Conservation (phyloP, 768 basidiomycete species). For the Cubamyces sp. region DNA sequence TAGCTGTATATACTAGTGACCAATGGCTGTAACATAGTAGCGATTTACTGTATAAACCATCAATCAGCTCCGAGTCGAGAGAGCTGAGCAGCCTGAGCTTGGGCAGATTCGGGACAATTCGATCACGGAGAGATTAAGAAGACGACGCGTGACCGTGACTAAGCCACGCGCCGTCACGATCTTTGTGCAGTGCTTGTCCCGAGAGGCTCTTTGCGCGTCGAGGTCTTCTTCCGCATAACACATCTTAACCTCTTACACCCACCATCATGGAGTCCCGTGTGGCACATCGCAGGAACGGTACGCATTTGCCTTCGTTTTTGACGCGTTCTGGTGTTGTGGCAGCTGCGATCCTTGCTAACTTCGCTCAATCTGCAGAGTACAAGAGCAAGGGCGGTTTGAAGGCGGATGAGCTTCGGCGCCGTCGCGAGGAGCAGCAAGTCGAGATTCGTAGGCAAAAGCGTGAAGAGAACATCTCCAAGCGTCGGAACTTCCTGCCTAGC, state of each 20-base stretch:
- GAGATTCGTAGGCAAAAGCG: constrained; percentile 98
- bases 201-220: constrained; percentile 29
- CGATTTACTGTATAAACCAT: too few relatives aligned
- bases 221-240: constrained; percentile 24
- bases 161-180: constrained; percentile 26
- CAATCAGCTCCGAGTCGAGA: too few relatives aligned
- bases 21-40: not conserved
- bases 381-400: constrained; percentile 91
- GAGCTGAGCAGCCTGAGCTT: too few relatives aligned
- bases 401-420: constrained; percentile 91
- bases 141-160: constrained; percentile 27
- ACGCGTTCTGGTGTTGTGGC: not conserved
- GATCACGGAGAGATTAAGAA: constrained; percentile 5
- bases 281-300: constrained; percentile 77
- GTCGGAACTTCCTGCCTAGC: constrained; percentile 88
- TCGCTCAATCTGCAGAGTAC: constrained; percentile 62
- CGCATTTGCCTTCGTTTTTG: constrained; percentile 27
- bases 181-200: constrained; percentile 25
- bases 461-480: constrained; percentile 98
- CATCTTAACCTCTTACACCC: constrained; percentile 28
- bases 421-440: constrained; percentile 98
- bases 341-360: constrained; percentile 37
- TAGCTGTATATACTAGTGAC: not conserved
- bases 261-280: constrained; percentile 56
- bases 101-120: constrained; percentile 14